Evolutionary conservation across 2,329 filamentous ascomycete genomes (phyloP), one percentile per base, ranked within the genome.

Genomic region (Hymenoscyphus fraxineus): DNA sequence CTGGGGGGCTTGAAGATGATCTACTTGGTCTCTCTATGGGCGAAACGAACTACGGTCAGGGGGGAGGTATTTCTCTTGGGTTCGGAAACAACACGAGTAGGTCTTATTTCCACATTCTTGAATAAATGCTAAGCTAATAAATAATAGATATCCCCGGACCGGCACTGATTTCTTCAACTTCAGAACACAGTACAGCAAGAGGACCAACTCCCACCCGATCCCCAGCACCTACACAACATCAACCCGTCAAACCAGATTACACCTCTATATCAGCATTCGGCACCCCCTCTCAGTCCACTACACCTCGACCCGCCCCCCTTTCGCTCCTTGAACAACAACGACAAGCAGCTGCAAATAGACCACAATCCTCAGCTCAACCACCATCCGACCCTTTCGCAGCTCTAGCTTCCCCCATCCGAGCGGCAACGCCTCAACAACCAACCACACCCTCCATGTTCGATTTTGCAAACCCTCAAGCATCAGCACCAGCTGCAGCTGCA

Each of bases 11-110:
- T 27, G 93, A 97, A 74, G 93, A 96, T 75, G 95, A 99, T 74
- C 81, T 99, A 7, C 82, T 99, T 4, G 95, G 95, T 0, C 80
- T 99, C 55, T 96, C 93, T 51, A 85, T 99, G 73, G 87, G 87
- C 59, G 70, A 74, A 4, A 76, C 75, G 66, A 83, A 78, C 63
- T 94, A 88, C 73, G 88, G 90, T 13, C 86, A 91, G 73, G 86
- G 88, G 6, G 93, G 94, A 58, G 89, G 89, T 60, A 96, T 98
- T 68, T 88, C 92, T 3, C 82, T 98, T 19, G 93, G 93, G 6
- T 88, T 91, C 72, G 88, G 89, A 64, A 85, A 84, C 66, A 89
- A 90, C 71, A 82, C 83, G 65, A 88, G 88, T 89, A 76, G 74
- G 85, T 79, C 39, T n/a, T 27, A 38, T 57, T 10, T 51, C 22